These are phyloP conservation scores for Glycine tomentella DNA, from an alignment of 306 rosid species.

Conservation along the genomic window DNA sequence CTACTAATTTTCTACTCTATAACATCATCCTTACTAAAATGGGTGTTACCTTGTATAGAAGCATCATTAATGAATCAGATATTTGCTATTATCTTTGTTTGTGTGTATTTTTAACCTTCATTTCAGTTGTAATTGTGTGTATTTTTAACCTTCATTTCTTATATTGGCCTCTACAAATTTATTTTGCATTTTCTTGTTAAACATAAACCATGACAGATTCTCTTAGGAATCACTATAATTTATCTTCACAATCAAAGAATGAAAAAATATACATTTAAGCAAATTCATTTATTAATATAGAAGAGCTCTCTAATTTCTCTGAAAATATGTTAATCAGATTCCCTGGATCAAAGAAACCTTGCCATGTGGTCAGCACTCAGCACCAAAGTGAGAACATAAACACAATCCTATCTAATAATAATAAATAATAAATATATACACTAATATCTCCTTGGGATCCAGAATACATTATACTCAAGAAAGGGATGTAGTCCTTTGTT, in stretches of 20 bases:
- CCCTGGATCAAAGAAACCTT: too few relatives aligned
- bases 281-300: neutral
- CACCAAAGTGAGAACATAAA: too few relatives aligned
- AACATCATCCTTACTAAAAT: constrained; percentile 16
- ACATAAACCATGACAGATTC: constrained; percentile 19
- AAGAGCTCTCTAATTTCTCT: neutral
- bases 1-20: neutral
- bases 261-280: neutral
- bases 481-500: too few relatives aligned
- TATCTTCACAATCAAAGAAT: neutral
- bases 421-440: too few relatives aligned
- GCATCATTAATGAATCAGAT: neutral
- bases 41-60: constrained; percentile 22
- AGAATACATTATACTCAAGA: too few relatives aligned
- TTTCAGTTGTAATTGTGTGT: too few relatives aligned
- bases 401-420: too few relatives aligned
- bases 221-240: neutral
- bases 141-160: too few relatives aligned
- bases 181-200: constrained; percentile 2
- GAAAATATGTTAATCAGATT: too few relatives aligned
- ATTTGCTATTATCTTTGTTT: neutral
- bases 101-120: neutral
- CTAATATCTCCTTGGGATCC: too few relatives aligned
- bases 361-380: too few relatives aligned
- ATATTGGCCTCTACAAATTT: too few relatives aligned